Percentiles rank a stretch among this genome's conserved stretches.
Evolutionary conservation across 768 basidiomycete species (phyloP).

Genomic region (Lentinula raphanica): DNA sequence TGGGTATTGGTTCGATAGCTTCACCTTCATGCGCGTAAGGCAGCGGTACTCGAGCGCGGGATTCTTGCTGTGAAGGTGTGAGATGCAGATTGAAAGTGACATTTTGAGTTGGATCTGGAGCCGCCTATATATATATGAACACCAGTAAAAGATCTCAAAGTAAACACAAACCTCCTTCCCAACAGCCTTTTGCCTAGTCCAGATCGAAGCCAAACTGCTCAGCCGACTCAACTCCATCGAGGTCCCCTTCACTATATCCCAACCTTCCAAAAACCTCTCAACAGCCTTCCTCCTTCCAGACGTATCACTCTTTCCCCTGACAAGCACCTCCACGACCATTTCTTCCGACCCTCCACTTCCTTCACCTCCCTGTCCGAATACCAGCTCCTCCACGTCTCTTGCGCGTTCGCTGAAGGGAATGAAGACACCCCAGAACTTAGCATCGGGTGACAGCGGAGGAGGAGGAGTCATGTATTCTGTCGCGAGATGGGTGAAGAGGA

Average conservation of each 20-base stretch:
- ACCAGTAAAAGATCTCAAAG: no score
- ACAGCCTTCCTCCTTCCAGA: slow-evolving; percentile 45
- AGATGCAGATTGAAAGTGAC: slow-evolving; percentile 86
- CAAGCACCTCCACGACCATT: slow-evolving; percentile 57
- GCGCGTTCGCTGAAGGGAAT: slow-evolving; percentile 59
- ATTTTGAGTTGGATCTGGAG: slow-evolving; percentile 59
- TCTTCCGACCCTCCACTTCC: slow-evolving; percentile 43
- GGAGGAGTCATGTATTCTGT: slow-evolving; percentile 68
- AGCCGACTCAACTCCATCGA: slow-evolving; percentile 49
- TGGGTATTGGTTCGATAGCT: no score
- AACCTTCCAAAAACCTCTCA: slow-evolving; percentile 62
- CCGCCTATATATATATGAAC: slow-evolving; percentile 21
- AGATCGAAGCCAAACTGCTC: slow-evolving; percentile 45
- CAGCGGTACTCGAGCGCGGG: slow-evolving; percentile 76
- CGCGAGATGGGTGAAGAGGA: slow-evolving; percentile 63
- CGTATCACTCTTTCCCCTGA: slow-evolving; percentile 37
- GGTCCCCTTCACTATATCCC: slow-evolving; percentile 32
- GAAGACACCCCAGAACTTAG: slow-evolving; percentile 81
- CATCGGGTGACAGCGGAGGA: slow-evolving; percentile 52
- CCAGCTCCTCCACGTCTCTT: slow-evolving; percentile 53
- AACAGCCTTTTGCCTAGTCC: slow-evolving; percentile 30
- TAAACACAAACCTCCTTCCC: slow-evolving; percentile 24
- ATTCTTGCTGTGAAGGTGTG: slow-evolving; percentile 75
- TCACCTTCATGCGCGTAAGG: slow-evolving; percentile 87
- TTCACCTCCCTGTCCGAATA: slow-evolving; percentile 52